A percentile compares a stretch with the other conserved stretches of the same genome.
phyloP scores from a whole-genome alignment of 192 early-diverging fungal genomes.

The Backusella westeae region DNA sequence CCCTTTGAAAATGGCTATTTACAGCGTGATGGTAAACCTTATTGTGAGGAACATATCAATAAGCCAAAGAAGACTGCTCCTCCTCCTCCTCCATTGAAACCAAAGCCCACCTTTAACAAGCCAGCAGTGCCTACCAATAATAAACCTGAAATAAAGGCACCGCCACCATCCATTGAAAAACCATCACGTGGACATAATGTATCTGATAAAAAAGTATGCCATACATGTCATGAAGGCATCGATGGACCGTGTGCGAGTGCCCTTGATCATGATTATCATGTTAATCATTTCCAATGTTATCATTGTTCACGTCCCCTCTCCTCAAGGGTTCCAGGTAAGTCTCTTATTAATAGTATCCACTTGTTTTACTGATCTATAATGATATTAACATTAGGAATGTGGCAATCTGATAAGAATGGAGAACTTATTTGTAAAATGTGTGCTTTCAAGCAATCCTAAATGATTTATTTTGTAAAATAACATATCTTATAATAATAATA shows the following conservation, averaged over 20 bases:
- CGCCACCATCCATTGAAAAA: neutral
- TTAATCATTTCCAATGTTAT: constrained; percentile 32
- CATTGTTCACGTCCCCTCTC: constrained; percentile 29
- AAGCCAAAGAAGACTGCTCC: neutral
- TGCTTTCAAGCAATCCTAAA: constrained; percentile 3
- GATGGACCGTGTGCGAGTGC: constrained; percentile 27
- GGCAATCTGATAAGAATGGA: constrained; percentile 8
- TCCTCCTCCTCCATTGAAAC: neutral
- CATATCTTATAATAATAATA: neutral
- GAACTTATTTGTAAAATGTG: constrained; percentile 22
- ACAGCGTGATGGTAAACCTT: constrained; percentile 12
- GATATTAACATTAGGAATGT: constrained; percentile 8
- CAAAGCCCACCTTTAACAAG: neutral
- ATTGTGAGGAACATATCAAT: constrained; percentile 12
- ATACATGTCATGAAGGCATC: constrained; percentile 16
- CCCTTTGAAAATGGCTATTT: constrained; percentile 9
- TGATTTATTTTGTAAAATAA: neutral
- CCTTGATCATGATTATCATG: constrained; percentile 32
- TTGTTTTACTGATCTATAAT: neutral
- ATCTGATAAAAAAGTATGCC: constrained; percentile 14
- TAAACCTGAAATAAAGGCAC: neutral
- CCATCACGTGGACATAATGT: neutral
- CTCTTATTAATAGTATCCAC: neutral
- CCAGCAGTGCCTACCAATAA: neutral
- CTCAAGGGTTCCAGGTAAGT: constrained; percentile 35